These are phyloP conservation scores for Leptomonas seymouri DNA, from an alignment of 208 protist species.

Conservation along the genomic window DNA sequence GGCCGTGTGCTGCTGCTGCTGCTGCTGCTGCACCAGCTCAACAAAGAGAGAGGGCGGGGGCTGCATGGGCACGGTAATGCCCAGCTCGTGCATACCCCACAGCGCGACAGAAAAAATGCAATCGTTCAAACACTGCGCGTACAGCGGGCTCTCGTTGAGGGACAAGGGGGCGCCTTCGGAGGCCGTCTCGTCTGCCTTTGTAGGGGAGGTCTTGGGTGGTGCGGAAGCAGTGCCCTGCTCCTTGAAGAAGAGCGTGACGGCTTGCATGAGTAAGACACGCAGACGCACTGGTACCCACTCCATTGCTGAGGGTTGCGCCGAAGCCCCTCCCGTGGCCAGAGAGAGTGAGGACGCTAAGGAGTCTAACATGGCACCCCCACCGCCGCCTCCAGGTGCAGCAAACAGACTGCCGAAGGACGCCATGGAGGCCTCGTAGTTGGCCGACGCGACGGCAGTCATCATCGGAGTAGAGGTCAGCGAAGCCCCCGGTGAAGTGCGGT, in stretches of 20 bases:
- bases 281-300: constrained; percentile 25
- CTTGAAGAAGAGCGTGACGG: constrained; percentile 33
- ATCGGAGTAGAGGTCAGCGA: constrained; percentile 12
- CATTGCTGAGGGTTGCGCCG: not conserved
- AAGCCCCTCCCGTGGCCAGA: not conserved
- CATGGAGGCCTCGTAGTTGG: not conserved
- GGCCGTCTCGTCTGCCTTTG: not conserved
- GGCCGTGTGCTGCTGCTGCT: constrained; percentile 24
- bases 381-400: not conserved
- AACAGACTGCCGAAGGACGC: constrained; percentile 4
- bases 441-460: not conserved
- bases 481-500: not conserved
- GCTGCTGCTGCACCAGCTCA: constrained; percentile 25
- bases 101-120: constrained; percentile 30
- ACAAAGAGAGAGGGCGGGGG: constrained; percentile 26
- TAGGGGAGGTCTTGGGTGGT: not conserved
- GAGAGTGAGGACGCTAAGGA: not conserved
- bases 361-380: not conserved
- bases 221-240: constrained; percentile 1
- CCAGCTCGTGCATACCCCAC: constrained; percentile 41
- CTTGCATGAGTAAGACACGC: constrained; percentile 28
- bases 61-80: constrained; percentile 30
- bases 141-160: constrained; percentile 22
- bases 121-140: constrained; percentile 39
- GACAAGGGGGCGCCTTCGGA: not conserved